phyloP scores from a whole-genome alignment of 495 filamentous ascomycete species.

The Xanthoparmelia taractica region DNA sequence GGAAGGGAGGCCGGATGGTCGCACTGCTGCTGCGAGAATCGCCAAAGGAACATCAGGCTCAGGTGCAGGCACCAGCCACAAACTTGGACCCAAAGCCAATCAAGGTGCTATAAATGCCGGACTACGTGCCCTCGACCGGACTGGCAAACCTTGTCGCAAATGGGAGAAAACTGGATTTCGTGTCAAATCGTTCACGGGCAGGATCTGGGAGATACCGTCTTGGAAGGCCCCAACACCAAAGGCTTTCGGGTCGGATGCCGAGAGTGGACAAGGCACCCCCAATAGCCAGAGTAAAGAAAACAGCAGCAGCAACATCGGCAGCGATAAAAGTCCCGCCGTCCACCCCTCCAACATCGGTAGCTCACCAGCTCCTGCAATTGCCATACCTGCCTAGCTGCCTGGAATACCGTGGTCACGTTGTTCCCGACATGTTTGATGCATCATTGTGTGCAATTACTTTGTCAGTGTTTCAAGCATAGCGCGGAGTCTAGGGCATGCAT shows the following conservation, averaged over 20 bases:
- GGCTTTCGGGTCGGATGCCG: conserved; percentile 32
- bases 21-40: conserved; percentile 24
- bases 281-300: conserved; percentile 74
- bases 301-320: conserved; percentile 58
- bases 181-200: conserved; percentile 88
- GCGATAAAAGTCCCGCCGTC: conserved; percentile 63
- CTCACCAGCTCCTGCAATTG: conserved; percentile 41
- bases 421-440: background rate
- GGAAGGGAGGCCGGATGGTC: conserved; percentile 56
- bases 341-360: conserved; percentile 40
- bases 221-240: conserved; percentile 67
- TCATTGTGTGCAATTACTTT: background rate
- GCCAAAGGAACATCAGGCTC: conserved; percentile 25
- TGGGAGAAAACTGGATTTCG: conserved; percentile 77
- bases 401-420: background rate
- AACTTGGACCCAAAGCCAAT: conserved; percentile 94
- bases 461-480: conserved; percentile 1
- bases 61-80: conserved; percentile 46
- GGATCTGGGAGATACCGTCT: conserved; percentile 71
- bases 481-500: conserved; percentile 9
- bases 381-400: conserved; percentile 28
- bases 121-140: conserved; percentile 85
- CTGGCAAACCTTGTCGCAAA: conserved; percentile 80
- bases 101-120: conserved; percentile 96
- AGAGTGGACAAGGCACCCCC: conserved; percentile 44